These are phyloP conservation scores for Candida glaebosa DNA, from an alignment of 805 yeast species.

Conservation along the genomic window DNA sequence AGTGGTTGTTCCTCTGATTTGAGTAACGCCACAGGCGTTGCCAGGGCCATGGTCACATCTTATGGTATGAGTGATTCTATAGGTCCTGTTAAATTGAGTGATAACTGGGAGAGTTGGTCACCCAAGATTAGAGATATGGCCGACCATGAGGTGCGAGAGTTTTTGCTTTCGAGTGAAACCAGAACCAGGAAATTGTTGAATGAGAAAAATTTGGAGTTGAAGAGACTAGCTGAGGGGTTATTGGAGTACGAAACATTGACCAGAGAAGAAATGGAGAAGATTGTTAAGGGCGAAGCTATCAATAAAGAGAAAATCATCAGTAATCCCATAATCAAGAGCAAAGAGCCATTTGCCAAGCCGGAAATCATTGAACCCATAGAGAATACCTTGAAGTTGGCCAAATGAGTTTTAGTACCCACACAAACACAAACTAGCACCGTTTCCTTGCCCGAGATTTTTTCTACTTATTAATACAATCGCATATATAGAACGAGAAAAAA, in stretches of 20 bases:
- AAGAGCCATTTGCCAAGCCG: constrained; percentile 4
- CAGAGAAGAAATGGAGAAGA: constrained; percentile 82
- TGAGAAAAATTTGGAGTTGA: constrained; percentile 65
- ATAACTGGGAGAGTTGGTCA: constrained; percentile 95
- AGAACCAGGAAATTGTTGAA: constrained; percentile 70
- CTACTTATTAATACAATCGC: not conserved
- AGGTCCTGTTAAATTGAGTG: constrained; percentile 88
- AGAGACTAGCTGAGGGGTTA: constrained; percentile 87
- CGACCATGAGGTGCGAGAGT: constrained; percentile 82
- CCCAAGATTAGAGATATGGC: constrained; percentile 84
- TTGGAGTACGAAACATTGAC: constrained; percentile 94
- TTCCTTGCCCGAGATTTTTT: no score
- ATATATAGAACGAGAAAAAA: no score
- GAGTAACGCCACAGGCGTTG: constrained; percentile 84
- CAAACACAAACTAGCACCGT: no score
- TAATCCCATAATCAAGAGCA: constrained; percentile 56
- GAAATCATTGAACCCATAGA: constrained; percentile 6
- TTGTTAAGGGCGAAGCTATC: constrained; percentile 76
- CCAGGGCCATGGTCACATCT: constrained; percentile 94
- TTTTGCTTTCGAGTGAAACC: constrained; percentile 70
- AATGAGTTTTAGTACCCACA: not conserved
- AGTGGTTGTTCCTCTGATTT: constrained; percentile 94
- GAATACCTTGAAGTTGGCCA: constrained; percentile 1
- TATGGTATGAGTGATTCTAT: constrained; percentile 94
- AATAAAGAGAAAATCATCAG: constrained; percentile 65